These are phyloP conservation scores for Komagataea norvegica DNA, from an alignment of 1,139 yeast species.

Conservation along the genomic window DNA sequence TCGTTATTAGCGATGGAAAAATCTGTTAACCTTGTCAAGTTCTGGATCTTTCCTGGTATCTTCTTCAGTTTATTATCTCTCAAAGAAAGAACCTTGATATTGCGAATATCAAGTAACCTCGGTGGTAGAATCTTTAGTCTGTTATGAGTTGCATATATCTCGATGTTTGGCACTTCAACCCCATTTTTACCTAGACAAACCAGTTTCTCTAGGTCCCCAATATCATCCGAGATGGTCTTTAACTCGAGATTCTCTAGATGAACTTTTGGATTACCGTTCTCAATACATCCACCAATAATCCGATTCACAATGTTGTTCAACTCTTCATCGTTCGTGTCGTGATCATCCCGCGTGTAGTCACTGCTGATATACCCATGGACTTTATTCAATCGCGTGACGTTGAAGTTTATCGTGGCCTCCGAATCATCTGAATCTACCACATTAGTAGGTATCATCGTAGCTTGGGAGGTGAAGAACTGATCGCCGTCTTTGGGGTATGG, in stretches of 20 bases:
- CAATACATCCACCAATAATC: conserved; percentile 26
- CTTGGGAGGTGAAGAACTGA: conserved; percentile 17
- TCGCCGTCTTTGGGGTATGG: conserved; percentile 3
- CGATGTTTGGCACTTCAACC: conserved; percentile 35
- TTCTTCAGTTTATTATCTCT: conserved; percentile 46
- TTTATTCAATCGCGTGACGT: conserved; percentile 20
- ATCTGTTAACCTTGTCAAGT: conserved; percentile 40
- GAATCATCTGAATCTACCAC: conserved; percentile 13
- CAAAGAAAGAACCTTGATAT: conserved; percentile 50
- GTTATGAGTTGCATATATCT: conserved; percentile 49
- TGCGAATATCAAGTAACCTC: conserved; percentile 42
- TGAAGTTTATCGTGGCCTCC: conserved; percentile 23
- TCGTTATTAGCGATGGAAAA: conserved; percentile 50
- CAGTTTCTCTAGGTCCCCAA: conserved; percentile 48
- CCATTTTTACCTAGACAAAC: conserved; percentile 37
- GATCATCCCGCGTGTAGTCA: conserved; percentile 15
- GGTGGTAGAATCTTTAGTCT: conserved; percentile 48
- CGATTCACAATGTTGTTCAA: conserved; percentile 16
- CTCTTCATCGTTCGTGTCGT: conserved; percentile 16
- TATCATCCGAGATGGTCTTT: conserved; percentile 47
- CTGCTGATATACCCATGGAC: conserved; percentile 23
- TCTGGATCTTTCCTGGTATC: conserved; percentile 50
- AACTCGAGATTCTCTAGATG: conserved; percentile 42
- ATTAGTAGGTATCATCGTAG: conserved; percentile 21
- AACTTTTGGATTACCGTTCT: conserved; percentile 34